A percentile compares a stretch with the other conserved stretches of the same genome.
phyloP scores from a whole-genome alignment of 352 stramenopile species.

The Globisporangium cystogenes region DNA sequence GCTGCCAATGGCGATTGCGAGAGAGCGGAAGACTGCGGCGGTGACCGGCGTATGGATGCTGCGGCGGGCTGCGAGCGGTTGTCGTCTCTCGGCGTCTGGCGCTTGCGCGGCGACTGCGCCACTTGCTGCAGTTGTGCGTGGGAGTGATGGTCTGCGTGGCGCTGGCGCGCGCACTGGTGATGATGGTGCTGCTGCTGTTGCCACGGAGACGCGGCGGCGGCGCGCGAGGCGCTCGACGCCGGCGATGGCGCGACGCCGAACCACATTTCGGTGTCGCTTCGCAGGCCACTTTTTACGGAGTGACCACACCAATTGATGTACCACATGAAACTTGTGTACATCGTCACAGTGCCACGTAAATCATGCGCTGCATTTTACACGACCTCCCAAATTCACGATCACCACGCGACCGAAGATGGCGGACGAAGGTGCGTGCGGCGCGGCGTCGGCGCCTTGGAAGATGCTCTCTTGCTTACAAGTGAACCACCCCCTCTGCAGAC shows the following conservation, averaged over 20 bases:
- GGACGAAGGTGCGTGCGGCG: slow-evolving; percentile 41
- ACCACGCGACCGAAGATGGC: slow-evolving; percentile 25
- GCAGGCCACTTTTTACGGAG: not conserved
- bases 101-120: not conserved
- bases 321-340: too few relatives aligned
- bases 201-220: slow-evolving; percentile 15
- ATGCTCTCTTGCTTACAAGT: not conserved
- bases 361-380: too few relatives aligned
- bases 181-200: not conserved
- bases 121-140: not conserved
- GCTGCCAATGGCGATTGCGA: not conserved
- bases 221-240: slow-evolving; percentile 28
- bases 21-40: not conserved
- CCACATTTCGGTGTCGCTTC: slow-evolving; percentile 35
- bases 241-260: slow-evolving; percentile 51
- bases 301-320: too few relatives aligned
- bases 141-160: not conserved
- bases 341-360: not conserved
- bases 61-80: not conserved
- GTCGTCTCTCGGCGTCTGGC: not conserved
- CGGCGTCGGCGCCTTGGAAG: not conserved
- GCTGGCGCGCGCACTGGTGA: slow-evolving; percentile 20
- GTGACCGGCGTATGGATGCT: not conserved
- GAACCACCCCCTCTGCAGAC: too few relatives aligned
- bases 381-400: too few relatives aligned